Evolutionary conservation across 257 asterid species (phyloP), one percentile per base, ranked within the genome.

Genomic region (Gentiana macrophylla): DNA sequence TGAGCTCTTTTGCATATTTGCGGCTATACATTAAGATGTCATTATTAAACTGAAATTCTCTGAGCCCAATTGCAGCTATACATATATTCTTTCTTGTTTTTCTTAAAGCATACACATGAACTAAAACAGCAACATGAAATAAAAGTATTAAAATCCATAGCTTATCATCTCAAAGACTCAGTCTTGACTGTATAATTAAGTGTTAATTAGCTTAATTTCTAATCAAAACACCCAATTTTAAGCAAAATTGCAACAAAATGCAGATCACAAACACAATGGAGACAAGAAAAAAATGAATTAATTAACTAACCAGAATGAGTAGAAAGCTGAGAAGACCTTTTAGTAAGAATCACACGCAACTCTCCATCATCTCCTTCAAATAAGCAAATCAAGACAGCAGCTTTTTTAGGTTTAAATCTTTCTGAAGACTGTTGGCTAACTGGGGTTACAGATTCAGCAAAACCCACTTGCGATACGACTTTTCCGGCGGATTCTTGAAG

Each of bases 351-450:
- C 43, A 91, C 97, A 55, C 95, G 72, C 10, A 81, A 57, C 37
- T 91, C 93, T 6, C 97, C 96, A 55, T 48, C 67, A 63, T 74
- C 88, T 48, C 89, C 98, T 84, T 83, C 94, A 69, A 84, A 91
- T 2, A 91, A 76, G 73, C 97, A 91, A 54, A 91, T 72, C 56
- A 91, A 79, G 44, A 91, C 98, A 55, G 98, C 98, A 37, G 98
- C 98, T 56, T 82, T 81, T 73, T 83, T 85, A 56, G 97, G 94
- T 46, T 60, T 77, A 62, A 83, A 84, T 56, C 76, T 72, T 55
- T 83, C 84, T 4, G 73, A 56, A 5, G 73, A 56, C 53, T 67
- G 75, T 35, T 58, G 78, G 55, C 75, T 63, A 37, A 67, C 79
- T 3, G 86, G 68, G 53, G 92, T 84, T 0, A 74, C 82, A n/a